Evolutionary conservation across 768 basidiomycete genomes (phyloP).

Genomic region (Tulasnella sp.): DNA sequence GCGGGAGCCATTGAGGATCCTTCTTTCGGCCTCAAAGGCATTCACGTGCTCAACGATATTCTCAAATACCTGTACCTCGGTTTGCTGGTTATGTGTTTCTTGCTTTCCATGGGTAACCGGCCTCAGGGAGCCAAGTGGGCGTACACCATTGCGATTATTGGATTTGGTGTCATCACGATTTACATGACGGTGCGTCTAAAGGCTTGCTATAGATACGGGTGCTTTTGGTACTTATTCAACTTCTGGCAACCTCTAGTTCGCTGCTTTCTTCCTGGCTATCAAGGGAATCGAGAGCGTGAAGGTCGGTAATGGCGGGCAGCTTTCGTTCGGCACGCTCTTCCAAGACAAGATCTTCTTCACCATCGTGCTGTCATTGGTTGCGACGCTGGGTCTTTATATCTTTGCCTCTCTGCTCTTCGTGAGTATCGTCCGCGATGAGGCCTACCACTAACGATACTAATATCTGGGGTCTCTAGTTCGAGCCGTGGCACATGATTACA

Average conservation of each 20-base stretch:
- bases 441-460: neutral
- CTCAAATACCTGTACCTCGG: conserved; percentile 87
- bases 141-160: conserved; percentile 80
- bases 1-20: conserved; percentile 68
- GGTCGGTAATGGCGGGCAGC: conserved; percentile 39
- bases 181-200: conserved; percentile 79
- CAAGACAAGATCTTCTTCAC: conserved; percentile 77
- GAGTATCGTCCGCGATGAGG: conserved; percentile 37
- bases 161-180: conserved; percentile 86
- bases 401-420: conserved; percentile 80
- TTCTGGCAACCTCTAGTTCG: conserved; percentile 44
- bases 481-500: conserved; percentile 98
- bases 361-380: conserved; percentile 78
- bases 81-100: conserved; percentile 79
- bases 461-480: conserved; percentile 54
- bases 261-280: conserved; percentile 78
- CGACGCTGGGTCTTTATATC: conserved; percentile 88
- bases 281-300: conserved; percentile 68
- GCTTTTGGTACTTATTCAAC: neutral
- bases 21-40: conserved; percentile 54
- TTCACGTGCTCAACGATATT: conserved; percentile 68
- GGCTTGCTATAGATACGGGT: neutral
- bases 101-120: conserved; percentile 83
- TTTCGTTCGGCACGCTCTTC: conserved; percentile 62
- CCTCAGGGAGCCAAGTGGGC: conserved; percentile 85